A percentile compares a stretch with the other conserved stretches of the same genome.
Conservation (phyloP, 768 basidiomycete genomes). For the Trametopsis cervina region DNA sequence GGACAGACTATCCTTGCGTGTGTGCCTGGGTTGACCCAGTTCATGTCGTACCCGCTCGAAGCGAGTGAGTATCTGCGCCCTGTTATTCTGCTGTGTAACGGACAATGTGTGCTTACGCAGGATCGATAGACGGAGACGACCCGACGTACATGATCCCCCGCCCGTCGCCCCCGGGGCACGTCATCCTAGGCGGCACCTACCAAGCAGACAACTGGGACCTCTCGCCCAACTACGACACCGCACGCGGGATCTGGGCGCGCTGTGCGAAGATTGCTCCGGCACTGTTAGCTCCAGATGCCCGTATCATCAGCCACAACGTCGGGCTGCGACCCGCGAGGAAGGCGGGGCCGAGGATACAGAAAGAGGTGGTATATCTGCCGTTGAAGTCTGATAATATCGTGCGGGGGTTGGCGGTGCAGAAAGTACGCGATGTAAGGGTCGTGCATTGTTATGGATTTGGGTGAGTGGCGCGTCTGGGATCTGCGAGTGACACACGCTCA, state of each 20-base stretch:
- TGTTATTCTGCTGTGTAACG: not conserved
- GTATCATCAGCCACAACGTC: constrained; percentile 46
- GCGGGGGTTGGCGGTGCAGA: constrained; percentile 13
- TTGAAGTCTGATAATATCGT: constrained; percentile 20
- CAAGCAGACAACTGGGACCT: constrained; percentile 43
- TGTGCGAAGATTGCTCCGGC: constrained; percentile 34
- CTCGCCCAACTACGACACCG: constrained; percentile 35
- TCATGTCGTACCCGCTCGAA: constrained; percentile 11
- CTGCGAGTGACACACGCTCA: not conserved
- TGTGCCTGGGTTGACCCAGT: constrained; percentile 55
- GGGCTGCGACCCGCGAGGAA: constrained; percentile 50
- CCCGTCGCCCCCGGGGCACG: constrained; percentile 36
- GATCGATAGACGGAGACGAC: constrained; percentile 1
- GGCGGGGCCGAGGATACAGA: constrained; percentile 52
- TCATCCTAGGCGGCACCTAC: constrained; percentile 54
- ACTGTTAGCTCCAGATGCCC: constrained; percentile 29
- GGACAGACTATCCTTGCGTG: constrained; percentile 79
- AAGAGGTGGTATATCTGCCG: constrained; percentile 34
- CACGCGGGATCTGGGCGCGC: constrained; percentile 39
- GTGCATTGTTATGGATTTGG: constrained; percentile 61
- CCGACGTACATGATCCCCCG: constrained; percentile 59
- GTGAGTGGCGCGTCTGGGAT: constrained; percentile 27
- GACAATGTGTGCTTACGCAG: not conserved
- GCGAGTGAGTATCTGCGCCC: not conserved
- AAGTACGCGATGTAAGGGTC: constrained; percentile 27